A percentile compares a stretch with the other conserved stretches of the same genome.
Evolutionary conservation across 768 basidiomycete species (phyloP).

Genomic region (Galerina sulciceps): DNA sequence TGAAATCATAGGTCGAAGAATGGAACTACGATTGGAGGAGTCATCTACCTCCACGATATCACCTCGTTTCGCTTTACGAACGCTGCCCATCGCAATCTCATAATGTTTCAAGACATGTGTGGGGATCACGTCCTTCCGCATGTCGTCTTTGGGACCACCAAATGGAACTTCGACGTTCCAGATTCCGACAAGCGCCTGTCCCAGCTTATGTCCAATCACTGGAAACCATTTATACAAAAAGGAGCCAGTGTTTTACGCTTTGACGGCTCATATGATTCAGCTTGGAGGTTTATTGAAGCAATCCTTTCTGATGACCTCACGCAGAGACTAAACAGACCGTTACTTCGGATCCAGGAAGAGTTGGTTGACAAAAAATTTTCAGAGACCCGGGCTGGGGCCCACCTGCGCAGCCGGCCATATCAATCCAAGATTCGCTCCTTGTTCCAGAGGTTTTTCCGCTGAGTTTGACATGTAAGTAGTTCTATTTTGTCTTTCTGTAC

Average conservation of each 20-base stretch:
- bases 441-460: too few relatives aligned
- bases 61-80: background rate
- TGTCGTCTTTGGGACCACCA: background rate
- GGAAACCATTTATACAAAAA: background rate
- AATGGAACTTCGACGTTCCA: background rate
- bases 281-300: background rate
- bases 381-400: conserved; percentile 19
- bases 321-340: background rate
- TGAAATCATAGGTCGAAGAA: background rate
- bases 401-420: too few relatives aligned
- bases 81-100: background rate
- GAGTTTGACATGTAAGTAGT: too few relatives aligned
- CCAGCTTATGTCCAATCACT: background rate
- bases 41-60: background rate
- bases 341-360: conserved; percentile 18
- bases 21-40: background rate
- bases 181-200: background rate
- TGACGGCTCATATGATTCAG: background rate
- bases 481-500: too few relatives aligned
- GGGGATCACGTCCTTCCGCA: background rate
- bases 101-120: background rate
- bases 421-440: too few relatives aligned
- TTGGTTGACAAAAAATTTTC: conserved; percentile 14
- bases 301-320: background rate
- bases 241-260: background rate